These are phyloP conservation scores for Scutellaria barbata DNA, from an alignment of 257 asterid species.

Conservation along the genomic window DNA sequence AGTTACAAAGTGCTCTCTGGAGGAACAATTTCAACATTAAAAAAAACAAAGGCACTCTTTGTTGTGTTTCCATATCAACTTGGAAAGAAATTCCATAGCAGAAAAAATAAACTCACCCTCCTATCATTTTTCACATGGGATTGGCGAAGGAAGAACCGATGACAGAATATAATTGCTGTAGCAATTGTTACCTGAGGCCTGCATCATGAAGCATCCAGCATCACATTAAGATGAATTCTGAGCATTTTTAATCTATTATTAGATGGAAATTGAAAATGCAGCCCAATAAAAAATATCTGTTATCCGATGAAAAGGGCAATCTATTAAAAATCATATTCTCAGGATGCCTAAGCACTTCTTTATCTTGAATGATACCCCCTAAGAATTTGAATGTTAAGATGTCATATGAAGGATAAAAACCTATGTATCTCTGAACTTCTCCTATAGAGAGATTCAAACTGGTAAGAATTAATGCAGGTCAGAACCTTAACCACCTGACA, in stretches of 20 bases:
- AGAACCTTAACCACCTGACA: too few species aligned
- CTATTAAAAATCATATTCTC: neutral
- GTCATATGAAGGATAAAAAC: too few species aligned
- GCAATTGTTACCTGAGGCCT: constrained; percentile 99
- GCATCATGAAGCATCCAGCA: constrained; percentile 51
- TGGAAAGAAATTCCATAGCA: neutral
- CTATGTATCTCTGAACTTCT: too few species aligned
- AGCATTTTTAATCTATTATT: neutral
- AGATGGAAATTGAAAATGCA: constrained; percentile 3
- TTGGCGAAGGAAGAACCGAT: constrained; percentile 92
- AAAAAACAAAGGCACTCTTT: too few species aligned
- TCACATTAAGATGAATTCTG: constrained; percentile 25
- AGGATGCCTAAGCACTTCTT: too few species aligned
- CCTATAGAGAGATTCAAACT: too few species aligned
- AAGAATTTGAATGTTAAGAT: too few species aligned
- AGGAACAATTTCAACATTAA: too few species aligned
- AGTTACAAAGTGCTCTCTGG: too few species aligned
- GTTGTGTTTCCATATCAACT: neutral
- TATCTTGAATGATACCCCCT: too few species aligned
- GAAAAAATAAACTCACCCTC: constrained; percentile 61
- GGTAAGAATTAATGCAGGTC: too few species aligned
- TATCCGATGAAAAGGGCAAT: too few species aligned
- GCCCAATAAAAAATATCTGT: neutral
- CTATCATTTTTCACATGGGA: constrained; percentile 87
- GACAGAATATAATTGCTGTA: constrained; percentile 92